Conservation (phyloP, 1,284 basidiomycete genomes). For the Melampsora larici-populina region DNA sequence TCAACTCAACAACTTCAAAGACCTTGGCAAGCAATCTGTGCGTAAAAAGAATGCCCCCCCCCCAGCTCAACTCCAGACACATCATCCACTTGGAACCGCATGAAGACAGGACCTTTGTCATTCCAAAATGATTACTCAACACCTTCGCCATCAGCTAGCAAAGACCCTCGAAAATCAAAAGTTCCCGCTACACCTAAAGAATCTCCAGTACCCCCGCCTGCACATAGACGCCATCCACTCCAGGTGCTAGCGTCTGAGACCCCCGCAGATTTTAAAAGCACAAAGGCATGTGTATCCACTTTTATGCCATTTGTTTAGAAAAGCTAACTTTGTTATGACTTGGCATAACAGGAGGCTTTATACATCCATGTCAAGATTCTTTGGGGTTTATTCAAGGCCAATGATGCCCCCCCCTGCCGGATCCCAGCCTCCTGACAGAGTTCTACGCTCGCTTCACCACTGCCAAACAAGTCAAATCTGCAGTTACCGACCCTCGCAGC, state of each 20-base stretch:
- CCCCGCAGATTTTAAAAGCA: background rate
- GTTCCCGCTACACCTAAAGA: too few relatives aligned
- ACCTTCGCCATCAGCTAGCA: too few relatives aligned
- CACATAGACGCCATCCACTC: background rate
- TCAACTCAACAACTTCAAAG: too few relatives aligned
- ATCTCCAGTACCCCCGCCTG: background rate
- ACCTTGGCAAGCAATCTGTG: too few relatives aligned
- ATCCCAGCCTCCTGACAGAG: background rate
- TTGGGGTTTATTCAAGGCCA: slow-evolving; percentile 22
- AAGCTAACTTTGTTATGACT: background rate
- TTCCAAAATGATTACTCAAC: too few relatives aligned
- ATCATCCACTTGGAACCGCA: too few relatives aligned
- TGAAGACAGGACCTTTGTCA: too few relatives aligned
- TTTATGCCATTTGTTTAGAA: background rate
- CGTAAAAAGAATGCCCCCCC: too few relatives aligned
- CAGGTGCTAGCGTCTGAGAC: background rate
- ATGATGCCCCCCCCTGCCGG: background rate
- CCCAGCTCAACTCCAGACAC: too few relatives aligned
- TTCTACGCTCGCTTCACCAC: background rate
- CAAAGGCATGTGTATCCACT: background rate
- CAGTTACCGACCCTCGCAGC: background rate
- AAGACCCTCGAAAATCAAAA: too few relatives aligned
- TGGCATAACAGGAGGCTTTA: background rate
- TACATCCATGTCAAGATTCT: slow-evolving; percentile 34
- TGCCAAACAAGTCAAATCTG: background rate